A percentile compares a stretch with the other conserved stretches of the same genome.
These are phyloP conservation scores for Arthroderma sp. DNA, from an alignment of 2,329 filamentous ascomycete species.

Conservation along the genomic window DNA sequence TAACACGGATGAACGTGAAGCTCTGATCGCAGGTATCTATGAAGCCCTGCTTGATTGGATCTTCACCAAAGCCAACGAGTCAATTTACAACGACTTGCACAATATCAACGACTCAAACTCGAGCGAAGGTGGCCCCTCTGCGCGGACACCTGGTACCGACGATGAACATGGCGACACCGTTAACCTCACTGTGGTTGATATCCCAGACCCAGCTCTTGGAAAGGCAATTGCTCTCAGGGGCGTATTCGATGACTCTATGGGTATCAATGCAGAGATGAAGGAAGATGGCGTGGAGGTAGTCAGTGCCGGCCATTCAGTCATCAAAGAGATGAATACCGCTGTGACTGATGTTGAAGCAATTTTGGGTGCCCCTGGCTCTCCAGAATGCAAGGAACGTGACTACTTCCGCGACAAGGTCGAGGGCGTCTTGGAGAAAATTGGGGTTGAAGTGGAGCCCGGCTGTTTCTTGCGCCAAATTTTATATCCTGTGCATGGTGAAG, in stretches of 20 bases:
- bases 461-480: constrained; percentile 71
- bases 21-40: constrained; percentile 75
- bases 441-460: constrained; percentile 65
- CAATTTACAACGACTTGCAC: constrained; percentile 64
- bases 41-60: constrained; percentile 94
- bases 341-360: constrained; percentile 65
- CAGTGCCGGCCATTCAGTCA: constrained; percentile 62
- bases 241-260: constrained; percentile 81
- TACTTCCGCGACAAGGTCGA: constrained; percentile 71
- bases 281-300: constrained; percentile 75
- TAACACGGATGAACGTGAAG: constrained; percentile 69
- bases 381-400: constrained; percentile 58
- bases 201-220: constrained; percentile 65
- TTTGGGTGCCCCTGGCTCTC: constrained; percentile 58
- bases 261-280: constrained; percentile 96
- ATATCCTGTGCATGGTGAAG: constrained; percentile 63
- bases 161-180: constrained; percentile 74
- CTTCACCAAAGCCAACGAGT: constrained; percentile 71
- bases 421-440: constrained; percentile 72
- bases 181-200: constrained; percentile 73
- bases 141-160: constrained; percentile 51
- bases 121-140: constrained; percentile 47
- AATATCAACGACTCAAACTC: constrained; percentile 53
- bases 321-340: constrained; percentile 76
- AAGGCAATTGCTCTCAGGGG: constrained; percentile 82